Conservation (phyloP, 2,329 filamentous ascomycete species). For the Microsporum audouinii region DNA sequence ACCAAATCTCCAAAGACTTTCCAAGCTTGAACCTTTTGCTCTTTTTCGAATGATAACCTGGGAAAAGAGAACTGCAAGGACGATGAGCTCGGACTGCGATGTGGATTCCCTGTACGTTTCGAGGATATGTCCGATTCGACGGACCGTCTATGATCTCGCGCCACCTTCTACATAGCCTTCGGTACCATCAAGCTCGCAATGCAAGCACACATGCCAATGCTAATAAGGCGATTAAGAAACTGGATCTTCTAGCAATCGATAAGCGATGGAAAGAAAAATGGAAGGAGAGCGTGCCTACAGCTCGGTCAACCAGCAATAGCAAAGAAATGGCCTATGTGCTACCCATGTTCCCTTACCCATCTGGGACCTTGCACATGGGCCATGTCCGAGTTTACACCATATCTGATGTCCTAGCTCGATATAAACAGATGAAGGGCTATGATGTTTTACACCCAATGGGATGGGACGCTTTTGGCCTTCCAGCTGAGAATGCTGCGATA, state of each 20-base stretch:
- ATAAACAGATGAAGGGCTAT: constrained; percentile 60
- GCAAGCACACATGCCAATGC: background rate
- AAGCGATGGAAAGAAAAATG: constrained; percentile 46
- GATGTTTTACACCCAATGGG: constrained; percentile 80
- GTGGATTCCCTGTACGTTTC: background rate
- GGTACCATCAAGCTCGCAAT: background rate
- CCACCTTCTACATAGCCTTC: background rate
- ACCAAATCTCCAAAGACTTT: background rate
- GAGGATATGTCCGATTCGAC: background rate
- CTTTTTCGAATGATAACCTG: background rate
- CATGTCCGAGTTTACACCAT: constrained; percentile 85
- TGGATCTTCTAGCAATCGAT: constrained; percentile 39
- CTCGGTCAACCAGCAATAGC: constrained; percentile 4
- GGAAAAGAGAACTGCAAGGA: background rate
- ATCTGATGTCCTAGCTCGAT: constrained; percentile 72
- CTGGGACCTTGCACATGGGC: constrained; percentile 72
- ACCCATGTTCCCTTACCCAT: constrained; percentile 90
- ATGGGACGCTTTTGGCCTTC: constrained; percentile 86
- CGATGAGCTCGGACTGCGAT: background rate
- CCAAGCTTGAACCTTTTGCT: background rate
- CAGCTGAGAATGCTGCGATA: constrained; percentile 83
- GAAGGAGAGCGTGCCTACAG: constrained; percentile 19
- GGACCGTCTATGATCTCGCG: background rate
- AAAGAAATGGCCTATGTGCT: constrained; percentile 54
- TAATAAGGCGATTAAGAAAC: constrained; percentile 12